A percentile compares a stretch with the other conserved stretches of the same genome.
Conservation (phyloP, 2,329 filamentous ascomycete species). For the Fusarium oxysporum region DNA sequence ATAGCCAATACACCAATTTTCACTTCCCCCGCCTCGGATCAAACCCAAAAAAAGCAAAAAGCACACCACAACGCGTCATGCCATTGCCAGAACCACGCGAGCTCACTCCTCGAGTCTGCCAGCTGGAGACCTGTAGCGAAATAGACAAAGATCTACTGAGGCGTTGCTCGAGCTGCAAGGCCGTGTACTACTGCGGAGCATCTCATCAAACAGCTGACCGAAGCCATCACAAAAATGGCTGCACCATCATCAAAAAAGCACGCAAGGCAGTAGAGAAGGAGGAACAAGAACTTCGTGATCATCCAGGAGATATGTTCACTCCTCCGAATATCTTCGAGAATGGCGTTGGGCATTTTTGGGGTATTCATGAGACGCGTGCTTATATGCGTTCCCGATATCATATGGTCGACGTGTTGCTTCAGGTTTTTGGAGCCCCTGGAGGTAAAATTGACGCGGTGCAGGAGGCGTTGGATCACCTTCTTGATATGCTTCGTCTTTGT, state of each 20-base stretch:
- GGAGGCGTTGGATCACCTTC: slow-evolving; percentile 52
- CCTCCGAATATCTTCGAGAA: slow-evolving; percentile 53
- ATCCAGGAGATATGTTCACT: slow-evolving; percentile 41
- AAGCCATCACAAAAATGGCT: slow-evolving; percentile 53
- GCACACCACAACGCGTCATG: neutral
- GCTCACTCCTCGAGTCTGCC: slow-evolving; percentile 22
- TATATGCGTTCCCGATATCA: slow-evolving; percentile 56
- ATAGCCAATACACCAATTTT: neutral
- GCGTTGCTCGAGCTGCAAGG: slow-evolving; percentile 57
- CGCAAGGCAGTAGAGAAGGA: slow-evolving; percentile 47
- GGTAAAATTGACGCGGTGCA: slow-evolving; percentile 47
- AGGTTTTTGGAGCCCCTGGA: slow-evolving; percentile 43
- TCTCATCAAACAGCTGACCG: slow-evolving; percentile 57
- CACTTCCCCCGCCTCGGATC: neutral
- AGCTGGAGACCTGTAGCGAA: slow-evolving; percentile 6
- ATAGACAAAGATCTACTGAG: slow-evolving; percentile 13
- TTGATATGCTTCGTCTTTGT: slow-evolving; percentile 58
- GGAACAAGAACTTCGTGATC: slow-evolving; percentile 53
- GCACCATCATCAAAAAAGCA: slow-evolving; percentile 52
- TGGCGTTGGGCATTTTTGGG: slow-evolving; percentile 57
- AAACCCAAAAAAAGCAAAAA: neutral
- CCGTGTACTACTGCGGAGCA: slow-evolving; percentile 58
- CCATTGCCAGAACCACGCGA: neutral
- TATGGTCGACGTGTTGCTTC: slow-evolving; percentile 49
- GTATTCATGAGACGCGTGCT: slow-evolving; percentile 52